phyloP scores from a whole-genome alignment of 805 yeast species.

The Kluyveromyces lactis region DNA sequence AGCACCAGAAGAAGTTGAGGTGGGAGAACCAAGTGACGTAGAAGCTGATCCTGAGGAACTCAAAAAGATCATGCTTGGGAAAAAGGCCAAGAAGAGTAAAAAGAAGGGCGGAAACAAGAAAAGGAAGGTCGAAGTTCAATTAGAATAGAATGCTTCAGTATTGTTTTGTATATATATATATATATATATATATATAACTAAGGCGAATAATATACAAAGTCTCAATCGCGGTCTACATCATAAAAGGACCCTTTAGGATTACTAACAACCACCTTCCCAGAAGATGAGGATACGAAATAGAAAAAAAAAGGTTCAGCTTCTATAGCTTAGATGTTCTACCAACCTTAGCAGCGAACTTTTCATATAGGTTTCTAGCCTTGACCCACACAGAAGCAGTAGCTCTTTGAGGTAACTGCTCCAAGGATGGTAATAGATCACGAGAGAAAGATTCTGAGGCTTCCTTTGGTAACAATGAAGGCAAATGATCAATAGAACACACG shows the following conservation, averaged over 20 bases:
- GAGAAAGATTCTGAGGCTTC: conserved; percentile 93
- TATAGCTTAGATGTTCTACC: conserved; percentile 38
- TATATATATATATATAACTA: background rate
- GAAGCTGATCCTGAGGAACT: conserved; percentile 69
- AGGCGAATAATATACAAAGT: too few species aligned
- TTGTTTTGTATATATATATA: background rate
- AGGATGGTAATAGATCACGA: conserved; percentile 79
- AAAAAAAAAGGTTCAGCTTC: background rate
- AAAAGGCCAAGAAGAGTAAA: conserved; percentile 29
- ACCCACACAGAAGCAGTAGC: conserved; percentile 84
- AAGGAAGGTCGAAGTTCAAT: conserved; percentile 44
- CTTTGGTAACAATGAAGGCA: conserved; percentile 92
- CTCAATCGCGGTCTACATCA: too few species aligned
- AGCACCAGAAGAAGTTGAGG: conserved; percentile 40
- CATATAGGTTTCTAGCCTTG: conserved; percentile 75
- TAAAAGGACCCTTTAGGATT: too few species aligned
- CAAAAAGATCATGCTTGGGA: conserved; percentile 47
- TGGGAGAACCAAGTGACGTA: conserved; percentile 61
- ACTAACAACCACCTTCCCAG: too few species aligned
- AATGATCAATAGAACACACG: conserved; percentile 91
- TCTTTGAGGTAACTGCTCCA: conserved; percentile 78
- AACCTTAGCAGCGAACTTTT: conserved; percentile 76
- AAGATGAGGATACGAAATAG: too few species aligned
- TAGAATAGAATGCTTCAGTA: conserved; percentile 33
- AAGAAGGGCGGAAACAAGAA: conserved; percentile 36